Base-by-base conservation (phyloP, 352 stramenopile genomes). In the Phytophthora pluvialis region DNA sequence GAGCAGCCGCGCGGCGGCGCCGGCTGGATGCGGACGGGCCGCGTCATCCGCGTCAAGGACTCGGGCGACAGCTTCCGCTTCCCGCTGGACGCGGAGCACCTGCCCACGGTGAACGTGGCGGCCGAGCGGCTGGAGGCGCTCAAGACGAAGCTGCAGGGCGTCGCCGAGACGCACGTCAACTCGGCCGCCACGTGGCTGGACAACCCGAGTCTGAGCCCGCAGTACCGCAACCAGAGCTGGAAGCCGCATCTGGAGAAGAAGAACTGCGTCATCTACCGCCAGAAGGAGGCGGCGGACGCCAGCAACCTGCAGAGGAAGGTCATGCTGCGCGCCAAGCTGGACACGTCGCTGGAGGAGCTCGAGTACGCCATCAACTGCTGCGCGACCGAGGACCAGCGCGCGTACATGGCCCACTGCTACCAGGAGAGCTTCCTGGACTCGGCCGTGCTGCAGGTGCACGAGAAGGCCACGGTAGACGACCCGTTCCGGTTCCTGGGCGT, bases 391-490 rank as follows among this genome's bases (percentile, higher is more conserved):
- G 81, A 88, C 44, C 74, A 88, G 53, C 85, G 85, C 25, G 73
- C 73, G 7, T 78, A 83, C 60, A 64, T 89, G 66, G 70, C 83
- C 10, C 82, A 93, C 55, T 78, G 83, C 40, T 88, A 90, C 51
- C 79, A 90, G 29, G 78, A 90, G 18, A 78, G 72, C 31, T 94
- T 94, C 59, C 62, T 95, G 18, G 87, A 93, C 67, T 74, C 75
- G 15, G 81, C 80, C 4, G 83, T 95, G 31, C 60, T 95, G n/a
- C 78, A 94, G 46, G 73, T 92, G 9, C 44, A 80, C 18, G 75
- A 86, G 33, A 60, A 76, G 21, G 64, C 71, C 3, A 64, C 64
- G 3, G 67, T 57, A 25, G 84, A 71, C 4, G 85, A 94, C 51
- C 72, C 83, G 51, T 90, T 90, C 64, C 78, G 73, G 46, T 91